These are phyloP conservation scores for Leishmania major DNA, from an alignment of 208 protist genomes.

Conservation along the genomic window DNA sequence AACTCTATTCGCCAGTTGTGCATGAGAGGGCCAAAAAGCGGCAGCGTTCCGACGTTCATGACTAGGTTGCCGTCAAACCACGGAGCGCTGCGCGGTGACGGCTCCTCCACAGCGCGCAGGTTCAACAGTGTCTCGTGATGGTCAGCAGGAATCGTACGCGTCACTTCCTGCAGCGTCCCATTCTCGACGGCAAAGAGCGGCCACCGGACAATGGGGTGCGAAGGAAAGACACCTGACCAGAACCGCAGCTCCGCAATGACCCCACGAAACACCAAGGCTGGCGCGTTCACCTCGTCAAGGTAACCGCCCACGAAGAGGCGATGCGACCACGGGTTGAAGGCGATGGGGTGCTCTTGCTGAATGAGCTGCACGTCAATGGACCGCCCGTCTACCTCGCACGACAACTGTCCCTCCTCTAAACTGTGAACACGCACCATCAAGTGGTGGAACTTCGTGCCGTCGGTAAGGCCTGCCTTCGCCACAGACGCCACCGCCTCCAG, in stretches of 20 bases:
- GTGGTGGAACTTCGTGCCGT: slow-evolving; percentile 69
- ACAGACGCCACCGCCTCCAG: slow-evolving; percentile 76
- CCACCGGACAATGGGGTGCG: slow-evolving; percentile 68
- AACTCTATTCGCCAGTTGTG: slow-evolving; percentile 90
- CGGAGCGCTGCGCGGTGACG: slow-evolving; percentile 54
- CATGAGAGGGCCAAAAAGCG: slow-evolving; percentile 81
- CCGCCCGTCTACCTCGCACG: slow-evolving; percentile 72
- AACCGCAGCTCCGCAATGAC: slow-evolving; percentile 85
- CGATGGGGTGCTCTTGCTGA: slow-evolving; percentile 87
- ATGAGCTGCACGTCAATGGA: slow-evolving; percentile 57
- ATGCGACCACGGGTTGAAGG: slow-evolving; percentile 90
- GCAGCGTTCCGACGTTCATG: slow-evolving; percentile 75
- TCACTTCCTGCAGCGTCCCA: slow-evolving; percentile 69
- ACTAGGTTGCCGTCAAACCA: slow-evolving; percentile 83
- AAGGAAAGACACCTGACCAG: slow-evolving; percentile 45
- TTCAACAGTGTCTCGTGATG: slow-evolving; percentile 78
- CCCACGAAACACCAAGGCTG: slow-evolving; percentile 67
- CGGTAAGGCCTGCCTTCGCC: slow-evolving; percentile 11
- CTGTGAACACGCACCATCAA: slow-evolving; percentile 76
- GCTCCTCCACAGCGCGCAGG: slow-evolving; percentile 52
- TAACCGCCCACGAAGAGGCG: slow-evolving; percentile 84
- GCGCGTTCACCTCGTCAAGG: slow-evolving; percentile 71
- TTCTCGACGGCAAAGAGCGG: slow-evolving; percentile 61
- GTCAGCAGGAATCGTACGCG: slow-evolving; percentile 68
- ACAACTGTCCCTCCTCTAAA: slow-evolving; percentile 76